Conservation (phyloP, 306 rosid genomes). For the Medicago lupulina region DNA sequence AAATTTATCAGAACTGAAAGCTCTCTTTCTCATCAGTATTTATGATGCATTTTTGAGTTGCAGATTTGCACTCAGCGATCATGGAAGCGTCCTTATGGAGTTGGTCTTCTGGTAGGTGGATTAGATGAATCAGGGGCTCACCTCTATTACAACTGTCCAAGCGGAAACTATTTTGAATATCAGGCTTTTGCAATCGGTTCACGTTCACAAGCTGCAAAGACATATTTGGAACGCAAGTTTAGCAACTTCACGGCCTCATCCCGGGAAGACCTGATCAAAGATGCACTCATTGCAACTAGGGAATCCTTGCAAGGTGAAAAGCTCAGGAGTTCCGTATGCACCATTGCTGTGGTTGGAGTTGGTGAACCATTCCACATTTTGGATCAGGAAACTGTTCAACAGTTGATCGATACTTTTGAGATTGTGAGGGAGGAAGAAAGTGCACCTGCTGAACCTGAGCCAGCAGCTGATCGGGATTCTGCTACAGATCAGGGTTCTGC, state of each 20-base stretch:
- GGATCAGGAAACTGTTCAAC: slow-evolving; percentile 87
- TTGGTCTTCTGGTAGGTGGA: slow-evolving; percentile 94
- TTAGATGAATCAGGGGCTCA: slow-evolving; percentile 98
- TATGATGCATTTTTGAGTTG: slow-evolving; percentile 46
- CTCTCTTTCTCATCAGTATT: slow-evolving; percentile 38
- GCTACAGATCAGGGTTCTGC: slow-evolving; percentile 47
- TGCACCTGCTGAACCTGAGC: slow-evolving; percentile 65
- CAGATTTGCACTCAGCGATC: slow-evolving; percentile 99
- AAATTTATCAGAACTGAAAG: slow-evolving; percentile 16
- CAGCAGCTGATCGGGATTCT: slow-evolving; percentile 53
- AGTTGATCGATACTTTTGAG: slow-evolving; percentile 82
- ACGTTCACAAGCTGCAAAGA: slow-evolving; percentile 99
- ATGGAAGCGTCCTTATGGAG: slow-evolving; percentile 99
- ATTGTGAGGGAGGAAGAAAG: slow-evolving; percentile 80
- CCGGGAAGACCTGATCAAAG: slow-evolving; percentile 87
- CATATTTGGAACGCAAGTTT: slow-evolving; percentile 93
- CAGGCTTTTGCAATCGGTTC: slow-evolving; percentile 99
- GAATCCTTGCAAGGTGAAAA: slow-evolving; percentile 98
- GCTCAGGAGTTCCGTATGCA: slow-evolving; percentile 84
- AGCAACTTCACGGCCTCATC: slow-evolving; percentile 66
- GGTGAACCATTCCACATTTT: slow-evolving; percentile 89
- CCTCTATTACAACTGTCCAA: slow-evolving; percentile 97
- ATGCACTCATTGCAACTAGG: slow-evolving; percentile 95
- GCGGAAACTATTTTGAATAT: slow-evolving; percentile 97
- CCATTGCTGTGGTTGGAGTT: slow-evolving; percentile 84